Conservation (phyloP, 345 rosid genomes). For the Murraya paniculata region DNA sequence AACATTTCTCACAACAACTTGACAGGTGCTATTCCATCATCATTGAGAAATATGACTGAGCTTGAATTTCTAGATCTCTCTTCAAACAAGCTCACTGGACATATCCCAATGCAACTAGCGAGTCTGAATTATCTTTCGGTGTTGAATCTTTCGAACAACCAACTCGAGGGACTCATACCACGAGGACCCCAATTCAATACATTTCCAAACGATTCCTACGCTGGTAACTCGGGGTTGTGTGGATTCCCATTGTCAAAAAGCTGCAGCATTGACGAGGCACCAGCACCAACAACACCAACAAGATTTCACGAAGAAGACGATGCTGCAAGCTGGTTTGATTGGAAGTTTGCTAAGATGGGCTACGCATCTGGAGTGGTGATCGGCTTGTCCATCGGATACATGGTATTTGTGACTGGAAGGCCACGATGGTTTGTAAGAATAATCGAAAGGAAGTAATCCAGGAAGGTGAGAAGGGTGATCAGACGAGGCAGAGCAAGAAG, state of each 20-base stretch:
- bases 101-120: not conserved
- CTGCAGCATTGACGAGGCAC: not conserved
- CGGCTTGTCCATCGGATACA: too few species aligned
- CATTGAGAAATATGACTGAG: too few species aligned
- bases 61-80: too few species aligned
- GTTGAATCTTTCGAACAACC: not conserved
- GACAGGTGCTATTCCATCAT: too few species aligned
- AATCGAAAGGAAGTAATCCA: too few species aligned
- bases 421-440: too few species aligned
- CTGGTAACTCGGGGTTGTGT: not conserved
- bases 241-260: not conserved
- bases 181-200: not conserved
- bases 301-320: not conserved
- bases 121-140: not conserved
- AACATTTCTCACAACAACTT: too few species aligned
- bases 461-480: too few species aligned
- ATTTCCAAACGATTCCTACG: not conserved
- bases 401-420: too few species aligned
- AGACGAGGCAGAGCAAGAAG: too few species aligned
- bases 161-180: not conserved
- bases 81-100: too few species aligned
- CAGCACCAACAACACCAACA: not conserved
- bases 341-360: not conserved
- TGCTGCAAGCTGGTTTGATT: not conserved
- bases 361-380: not conserved